Evolutionary conservation across 352 stramenopile species (phyloP).

Genomic region (Globisporangium carolinianum): DNA sequence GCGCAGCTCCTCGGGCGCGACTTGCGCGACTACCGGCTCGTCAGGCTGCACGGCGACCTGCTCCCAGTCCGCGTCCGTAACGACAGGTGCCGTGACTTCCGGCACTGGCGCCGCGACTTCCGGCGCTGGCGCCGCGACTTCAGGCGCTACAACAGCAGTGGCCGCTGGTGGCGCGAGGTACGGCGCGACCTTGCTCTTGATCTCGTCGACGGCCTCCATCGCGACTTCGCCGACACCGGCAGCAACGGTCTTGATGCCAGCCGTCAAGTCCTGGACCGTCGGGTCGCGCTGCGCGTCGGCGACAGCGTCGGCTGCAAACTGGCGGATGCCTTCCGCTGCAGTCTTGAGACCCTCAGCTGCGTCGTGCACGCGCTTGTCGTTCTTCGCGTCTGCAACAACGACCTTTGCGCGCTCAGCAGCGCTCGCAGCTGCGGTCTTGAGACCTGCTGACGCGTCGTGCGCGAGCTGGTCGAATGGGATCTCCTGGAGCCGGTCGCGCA

Average conservation of each 20-base stretch:
- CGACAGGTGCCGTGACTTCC: not conserved
- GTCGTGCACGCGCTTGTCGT: constrained; percentile 10
- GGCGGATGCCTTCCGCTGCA: constrained; percentile 8
- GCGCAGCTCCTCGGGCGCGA: constrained; percentile 56
- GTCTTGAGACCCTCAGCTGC: constrained; percentile 6
- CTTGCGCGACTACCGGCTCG: not conserved
- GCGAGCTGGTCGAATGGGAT: constrained; percentile 78
- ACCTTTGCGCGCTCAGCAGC: constrained; percentile 2
- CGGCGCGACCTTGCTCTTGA: constrained; percentile 31
- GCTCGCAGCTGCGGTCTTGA: constrained; percentile 8
- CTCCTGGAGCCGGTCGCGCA: constrained; percentile 56
- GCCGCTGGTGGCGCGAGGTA: constrained; percentile 10
- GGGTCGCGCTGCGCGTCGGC: constrained; percentile 6
- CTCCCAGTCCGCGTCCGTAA: constrained; percentile 47
- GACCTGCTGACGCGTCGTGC: constrained; percentile 35
- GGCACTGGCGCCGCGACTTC: constrained; percentile 6
- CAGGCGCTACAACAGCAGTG: constrained; percentile 2
- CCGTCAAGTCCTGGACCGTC: constrained; percentile 6
- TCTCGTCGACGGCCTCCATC: constrained; percentile 9
- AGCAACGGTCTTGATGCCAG: constrained; percentile 7
- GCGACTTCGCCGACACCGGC: constrained; percentile 7
- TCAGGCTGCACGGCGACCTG: constrained; percentile 16
- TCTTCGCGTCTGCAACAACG: constrained; percentile 7
- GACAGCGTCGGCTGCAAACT: constrained; percentile 9
- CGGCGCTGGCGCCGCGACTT: constrained; percentile 7